Evolutionary conservation across 176 grass and related monocot species (phyloP).

Genomic region (Themeda triandra): DNA sequence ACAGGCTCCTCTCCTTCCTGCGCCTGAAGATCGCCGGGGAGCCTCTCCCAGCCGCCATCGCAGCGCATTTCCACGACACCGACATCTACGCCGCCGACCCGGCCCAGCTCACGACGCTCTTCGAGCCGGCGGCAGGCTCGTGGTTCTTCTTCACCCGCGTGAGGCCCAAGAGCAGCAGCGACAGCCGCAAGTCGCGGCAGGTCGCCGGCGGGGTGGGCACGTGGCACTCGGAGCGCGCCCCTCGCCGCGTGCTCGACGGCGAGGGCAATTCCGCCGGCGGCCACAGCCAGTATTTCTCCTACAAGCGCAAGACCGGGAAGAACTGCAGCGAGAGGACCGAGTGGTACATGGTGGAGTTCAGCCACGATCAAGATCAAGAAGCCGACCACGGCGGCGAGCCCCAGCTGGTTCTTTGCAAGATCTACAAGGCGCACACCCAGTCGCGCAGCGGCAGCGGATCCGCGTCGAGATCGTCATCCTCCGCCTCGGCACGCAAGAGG

Average conservation of each 20-base stretch:
- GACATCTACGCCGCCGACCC: not conserved
- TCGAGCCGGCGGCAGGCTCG: not conserved
- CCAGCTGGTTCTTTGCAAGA: not conserved
- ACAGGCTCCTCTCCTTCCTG: not conserved
- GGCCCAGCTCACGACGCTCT: not conserved
- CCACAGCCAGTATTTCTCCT: not conserved
- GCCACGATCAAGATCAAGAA: not conserved
- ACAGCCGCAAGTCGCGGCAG: not conserved
- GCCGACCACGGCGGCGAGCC: not conserved
- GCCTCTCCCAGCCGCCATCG: not conserved
- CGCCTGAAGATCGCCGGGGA: not conserved
- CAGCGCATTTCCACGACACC: not conserved
- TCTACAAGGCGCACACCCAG: not conserved
- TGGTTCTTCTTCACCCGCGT: conserved; percentile 10
- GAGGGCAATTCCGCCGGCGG: not conserved
- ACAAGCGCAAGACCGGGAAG: not conserved
- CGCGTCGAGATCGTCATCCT: not conserved
- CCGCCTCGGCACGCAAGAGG: not conserved
- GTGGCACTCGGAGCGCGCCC: not conserved
- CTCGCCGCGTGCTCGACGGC: not conserved
- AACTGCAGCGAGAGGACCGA: not conserved
- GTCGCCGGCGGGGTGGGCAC: not conserved
- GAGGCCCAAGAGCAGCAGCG: not conserved
- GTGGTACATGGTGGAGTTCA: not conserved
- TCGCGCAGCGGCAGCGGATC: not conserved